These are phyloP conservation scores for Aotearoamyces nothofagi DNA, from an alignment of 2,329 filamentous ascomycete species.

Conservation along the genomic window DNA sequence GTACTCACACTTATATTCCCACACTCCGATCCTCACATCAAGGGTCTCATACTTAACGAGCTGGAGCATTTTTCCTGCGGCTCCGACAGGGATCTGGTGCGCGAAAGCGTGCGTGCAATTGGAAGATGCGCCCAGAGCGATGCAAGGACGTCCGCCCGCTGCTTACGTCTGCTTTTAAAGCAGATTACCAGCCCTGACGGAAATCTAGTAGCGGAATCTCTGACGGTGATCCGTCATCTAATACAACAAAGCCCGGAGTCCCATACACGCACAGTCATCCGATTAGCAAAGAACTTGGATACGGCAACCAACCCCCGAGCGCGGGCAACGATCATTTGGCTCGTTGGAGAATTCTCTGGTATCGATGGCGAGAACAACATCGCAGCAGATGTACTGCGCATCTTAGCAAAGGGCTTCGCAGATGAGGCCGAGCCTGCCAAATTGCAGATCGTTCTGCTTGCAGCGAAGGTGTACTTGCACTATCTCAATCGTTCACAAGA, in stretches of 20 bases:
- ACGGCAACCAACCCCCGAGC: conserved; percentile 77
- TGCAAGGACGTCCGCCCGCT: conserved; percentile 54
- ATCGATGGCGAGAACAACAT: conserved; percentile 73
- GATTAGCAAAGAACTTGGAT: conserved; percentile 82
- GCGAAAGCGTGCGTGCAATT: conserved; percentile 83
- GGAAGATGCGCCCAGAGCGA: conserved; percentile 82
- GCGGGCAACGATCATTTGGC: conserved; percentile 89
- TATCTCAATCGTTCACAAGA: conserved; percentile 54
- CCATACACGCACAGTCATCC: conserved; percentile 74
- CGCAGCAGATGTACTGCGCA: conserved; percentile 79
- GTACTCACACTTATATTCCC: conserved; percentile 84
- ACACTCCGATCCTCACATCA: conserved; percentile 56
- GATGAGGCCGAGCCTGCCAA: conserved; percentile 77
- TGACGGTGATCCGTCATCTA: conserved; percentile 88
- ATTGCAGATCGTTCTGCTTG: conserved; percentile 79
- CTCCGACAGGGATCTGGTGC: conserved; percentile 61
- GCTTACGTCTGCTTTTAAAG: conserved; percentile 65
- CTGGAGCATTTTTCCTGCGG: conserved; percentile 82
- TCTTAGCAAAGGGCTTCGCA: conserved; percentile 71
- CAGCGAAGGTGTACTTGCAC: conserved; percentile 93
- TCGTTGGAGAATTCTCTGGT: conserved; percentile 87
- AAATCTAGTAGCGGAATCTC: conserved; percentile 75
- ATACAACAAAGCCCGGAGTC: conserved; percentile 79
- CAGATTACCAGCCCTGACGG: conserved; percentile 84
- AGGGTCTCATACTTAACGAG: conserved; percentile 80